A percentile compares a stretch with the other conserved stretches of the same genome.
phyloP scores from a whole-genome alignment of 371 early-diverging fungal genomes.

The Zychaea mexicana region DNA sequence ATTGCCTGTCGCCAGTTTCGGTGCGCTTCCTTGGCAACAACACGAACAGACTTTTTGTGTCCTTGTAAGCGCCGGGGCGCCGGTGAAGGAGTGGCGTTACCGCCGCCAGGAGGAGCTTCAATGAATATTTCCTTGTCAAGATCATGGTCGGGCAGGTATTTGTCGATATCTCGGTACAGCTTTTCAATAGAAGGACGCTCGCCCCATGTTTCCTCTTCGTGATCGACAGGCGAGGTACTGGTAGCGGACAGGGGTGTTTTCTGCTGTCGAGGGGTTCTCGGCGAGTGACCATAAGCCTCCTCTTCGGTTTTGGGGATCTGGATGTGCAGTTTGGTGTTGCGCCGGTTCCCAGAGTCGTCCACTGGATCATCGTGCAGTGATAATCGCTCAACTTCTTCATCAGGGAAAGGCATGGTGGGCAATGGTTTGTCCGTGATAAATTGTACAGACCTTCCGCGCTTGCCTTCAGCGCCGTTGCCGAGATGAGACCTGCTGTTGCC shows the following conservation, averaged over 20 bases:
- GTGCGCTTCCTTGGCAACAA: slow-evolving; percentile 59
- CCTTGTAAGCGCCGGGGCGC: slow-evolving; percentile 35
- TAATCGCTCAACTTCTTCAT: slow-evolving; percentile 4
- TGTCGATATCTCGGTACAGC: slow-evolving; percentile 73
- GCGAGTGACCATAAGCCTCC: slow-evolving; percentile 11
- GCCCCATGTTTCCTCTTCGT: slow-evolving; percentile 56
- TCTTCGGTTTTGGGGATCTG: slow-evolving; percentile 16
- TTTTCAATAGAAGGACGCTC: slow-evolving; percentile 76
- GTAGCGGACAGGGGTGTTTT: slow-evolving; percentile 17
- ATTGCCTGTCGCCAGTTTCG: slow-evolving; percentile 42
- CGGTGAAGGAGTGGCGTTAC: slow-evolving; percentile 15
- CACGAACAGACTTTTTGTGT: slow-evolving; percentile 64
- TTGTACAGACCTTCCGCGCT: slow-evolving; percentile 10
- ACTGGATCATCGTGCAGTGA: slow-evolving; percentile 8
- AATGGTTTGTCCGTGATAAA: slow-evolving; percentile 7
- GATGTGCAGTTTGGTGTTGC: slow-evolving; percentile 16
- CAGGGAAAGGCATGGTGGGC: neutral
- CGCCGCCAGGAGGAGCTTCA: slow-evolving; percentile 15
- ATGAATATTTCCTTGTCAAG: slow-evolving; percentile 80
- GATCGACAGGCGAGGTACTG: slow-evolving; percentile 17
- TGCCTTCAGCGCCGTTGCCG: neutral
- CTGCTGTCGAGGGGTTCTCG: slow-evolving; percentile 11
- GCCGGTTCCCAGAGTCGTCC: neutral
- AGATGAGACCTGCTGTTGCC: neutral
- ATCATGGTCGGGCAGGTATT: slow-evolving; percentile 81